Evolutionary conservation across 805 yeast genomes (phyloP), one percentile per base, ranked within the genome.

Genomic region (Hagleromyces aurorensis): DNA sequence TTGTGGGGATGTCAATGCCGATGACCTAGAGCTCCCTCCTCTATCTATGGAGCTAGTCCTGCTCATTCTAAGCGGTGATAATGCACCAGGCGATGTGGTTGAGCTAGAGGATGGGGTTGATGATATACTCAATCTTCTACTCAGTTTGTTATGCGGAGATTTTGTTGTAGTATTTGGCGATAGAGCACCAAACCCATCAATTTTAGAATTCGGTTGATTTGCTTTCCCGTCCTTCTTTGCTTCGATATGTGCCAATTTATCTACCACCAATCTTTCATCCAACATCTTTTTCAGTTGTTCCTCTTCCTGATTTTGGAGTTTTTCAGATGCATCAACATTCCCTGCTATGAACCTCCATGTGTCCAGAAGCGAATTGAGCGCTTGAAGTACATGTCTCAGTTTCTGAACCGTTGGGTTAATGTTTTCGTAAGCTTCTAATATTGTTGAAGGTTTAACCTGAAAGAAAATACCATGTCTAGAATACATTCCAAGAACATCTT

Each of bases 211-310:
- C 13, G 20, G 13, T 30, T 33, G 9, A 27, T 20, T 17, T 34
- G 27, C 15, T 22, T 19, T 23, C n/a, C n/a, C n/a, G n/a, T n/a
- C n/a, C n/a, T 36, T 32, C 23, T 29, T 29, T 19, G 21, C 32
- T 16, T 46, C 53, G 17, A 41, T 14, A 32, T 38, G 35, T 3
- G 44, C 27, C 7, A 48, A 27, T 30, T 40, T 48, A 21, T 55
- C 60, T 2, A 45, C 50, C 6, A 43, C 38, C 24, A 42, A 31
- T 25, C 52, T 47, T 23, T 55, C 60, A n/a, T 41, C 41, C 5
- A 47, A 15, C 47, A 52, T 37, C 14, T 40, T 47, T 2, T 7
- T n/a, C 21, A 50, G 12, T 21, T 46, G 50, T 4, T 33, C 32
- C 7, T 32, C 36, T 13, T 36, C 36, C 10, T 36, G 11, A 13